phyloP scores from a whole-genome alignment of 164 flowering plant species.

The Tetracentron sinense region DNA sequence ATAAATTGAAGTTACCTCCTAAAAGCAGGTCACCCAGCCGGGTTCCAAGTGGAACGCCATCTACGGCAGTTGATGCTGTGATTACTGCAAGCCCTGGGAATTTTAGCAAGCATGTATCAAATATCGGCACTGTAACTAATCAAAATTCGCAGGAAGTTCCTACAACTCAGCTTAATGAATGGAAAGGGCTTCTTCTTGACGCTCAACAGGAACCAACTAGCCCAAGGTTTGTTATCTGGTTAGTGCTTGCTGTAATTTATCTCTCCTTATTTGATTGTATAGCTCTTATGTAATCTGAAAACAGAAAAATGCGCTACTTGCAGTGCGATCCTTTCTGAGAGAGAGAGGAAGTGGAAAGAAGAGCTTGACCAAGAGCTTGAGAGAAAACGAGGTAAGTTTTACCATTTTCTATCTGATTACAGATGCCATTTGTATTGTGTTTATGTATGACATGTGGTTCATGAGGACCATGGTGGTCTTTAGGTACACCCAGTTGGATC shows the following conservation, averaged over 20 bases:
- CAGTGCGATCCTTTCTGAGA: slow-evolving; percentile 50
- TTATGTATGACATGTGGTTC: not conserved
- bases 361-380: slow-evolving; percentile 71
- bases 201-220: slow-evolving; percentile 35
- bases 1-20: slow-evolving; percentile 46
- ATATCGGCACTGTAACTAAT: slow-evolving; percentile 21
- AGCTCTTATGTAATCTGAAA: not conserved
- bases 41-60: slow-evolving; percentile 32
- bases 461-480: too few species aligned
- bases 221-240: slow-evolving; percentile 39
- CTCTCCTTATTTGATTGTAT: not conserved
- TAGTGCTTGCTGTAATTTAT: not conserved
- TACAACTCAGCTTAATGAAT: slow-evolving; percentile 31
- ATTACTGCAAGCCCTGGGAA: slow-evolving; percentile 38
- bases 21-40: slow-evolving; percentile 53
- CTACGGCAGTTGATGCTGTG: slow-evolving; percentile 28
- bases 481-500: too few species aligned
- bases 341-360: slow-evolving; percentile 68
- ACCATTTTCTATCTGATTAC: not conserved
- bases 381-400: slow-evolving; percentile 54
- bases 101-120: slow-evolving; percentile 33
- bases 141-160: slow-evolving; percentile 35
- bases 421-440: not conserved
- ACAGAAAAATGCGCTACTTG: not conserved
- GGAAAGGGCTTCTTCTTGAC: slow-evolving; percentile 27